Evolutionary conservation across 306 rosid genomes (phyloP), one percentile per base, ranked within the genome.

Genomic region (Cucurbita maxima): DNA sequence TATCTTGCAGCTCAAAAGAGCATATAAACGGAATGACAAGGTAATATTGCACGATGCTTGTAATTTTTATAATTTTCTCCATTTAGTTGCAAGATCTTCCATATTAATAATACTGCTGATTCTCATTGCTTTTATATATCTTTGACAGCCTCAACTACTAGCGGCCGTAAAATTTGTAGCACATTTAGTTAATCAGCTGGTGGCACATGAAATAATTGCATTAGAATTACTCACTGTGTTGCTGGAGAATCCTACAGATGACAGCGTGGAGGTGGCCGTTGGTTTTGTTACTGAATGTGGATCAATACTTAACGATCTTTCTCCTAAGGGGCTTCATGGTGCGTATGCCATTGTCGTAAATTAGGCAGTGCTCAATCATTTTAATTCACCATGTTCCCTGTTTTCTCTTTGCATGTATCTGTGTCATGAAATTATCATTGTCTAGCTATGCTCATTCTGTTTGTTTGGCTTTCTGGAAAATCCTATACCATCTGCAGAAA

Each of bases 191-290:
- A 94, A 94, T 78, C 99, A 94, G 81, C 96, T 83, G 84, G 96
- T 88, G 76, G 96, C 99, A 61, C 92, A 91, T 62, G 97, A 94
- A 77, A 89, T 94, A 64, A 88, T 94, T 73, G 97, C 97, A 43
- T 60, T 94, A 40, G 99, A 91, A 85, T 79, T 94, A 62, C 95
- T 94, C 38, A 94, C 97, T 5, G 91, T 91, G 82, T 81, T 94
- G 36, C 89, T 94, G 2, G 96, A 94, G 86, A 89, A 91, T 70
- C 99, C 99, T 43, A 87, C 95, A 1, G 92, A 91, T 75, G 96
- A 91, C 76, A 91, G 96, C 81, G 99, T 94, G 79, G 97, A 94
- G 86, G 97, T 91, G 52, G 99, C 99, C 67, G 99, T 94, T 62
- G 97, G 96, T 57, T 94, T 94, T 94, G 99, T 91, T 45, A 89